Conservation (phyloP, 805 yeast genomes). For the Candida caryicola region DNA sequence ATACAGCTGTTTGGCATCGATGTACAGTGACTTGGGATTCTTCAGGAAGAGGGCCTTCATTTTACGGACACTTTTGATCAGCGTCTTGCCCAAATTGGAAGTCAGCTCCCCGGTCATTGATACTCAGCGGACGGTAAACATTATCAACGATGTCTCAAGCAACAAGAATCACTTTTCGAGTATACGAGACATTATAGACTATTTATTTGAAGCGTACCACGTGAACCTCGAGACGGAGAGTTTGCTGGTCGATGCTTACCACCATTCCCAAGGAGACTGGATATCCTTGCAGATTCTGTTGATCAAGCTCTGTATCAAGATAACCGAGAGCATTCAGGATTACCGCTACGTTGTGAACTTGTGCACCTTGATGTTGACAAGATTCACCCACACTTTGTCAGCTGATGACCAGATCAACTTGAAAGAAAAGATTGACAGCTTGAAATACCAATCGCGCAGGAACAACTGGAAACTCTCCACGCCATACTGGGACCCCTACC, state of each 20-base stretch:
- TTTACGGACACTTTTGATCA: slow-evolving; percentile 59
- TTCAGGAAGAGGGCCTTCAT: slow-evolving; percentile 68
- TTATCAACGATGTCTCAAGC: slow-evolving; percentile 3
- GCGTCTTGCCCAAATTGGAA: slow-evolving; percentile 43
- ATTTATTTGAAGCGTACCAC: slow-evolving; percentile 53
- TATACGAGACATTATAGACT: slow-evolving; percentile 45
- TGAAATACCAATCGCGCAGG: slow-evolving; percentile 19
- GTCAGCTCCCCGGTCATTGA: slow-evolving; percentile 1
- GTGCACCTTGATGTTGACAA: slow-evolving; percentile 53
- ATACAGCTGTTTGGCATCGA: slow-evolving; percentile 61
- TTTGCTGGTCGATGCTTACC: slow-evolving; percentile 16
- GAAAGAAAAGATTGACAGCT: slow-evolving; percentile 26
- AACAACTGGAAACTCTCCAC: slow-evolving; percentile 23
- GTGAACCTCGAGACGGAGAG: slow-evolving; percentile 40
- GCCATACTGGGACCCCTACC: slow-evolving; percentile 71
- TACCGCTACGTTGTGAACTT: slow-evolving; percentile 36
- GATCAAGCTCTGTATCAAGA: slow-evolving; percentile 47
- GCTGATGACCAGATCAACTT: slow-evolving; percentile 56
- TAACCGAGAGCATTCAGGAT: slow-evolving; percentile 54
- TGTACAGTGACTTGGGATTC: slow-evolving; percentile 61
- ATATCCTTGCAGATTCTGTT: slow-evolving; percentile 53
- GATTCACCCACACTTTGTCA: slow-evolving; percentile 53
- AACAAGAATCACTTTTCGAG: slow-evolving; percentile 10
- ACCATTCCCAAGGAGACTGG: slow-evolving; percentile 44
- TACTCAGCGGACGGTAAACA: slow-evolving; percentile 2